Evolutionary conservation across 2,329 filamentous ascomycete species (phyloP).

Genomic region (Chaetothyriales sp.): DNA sequence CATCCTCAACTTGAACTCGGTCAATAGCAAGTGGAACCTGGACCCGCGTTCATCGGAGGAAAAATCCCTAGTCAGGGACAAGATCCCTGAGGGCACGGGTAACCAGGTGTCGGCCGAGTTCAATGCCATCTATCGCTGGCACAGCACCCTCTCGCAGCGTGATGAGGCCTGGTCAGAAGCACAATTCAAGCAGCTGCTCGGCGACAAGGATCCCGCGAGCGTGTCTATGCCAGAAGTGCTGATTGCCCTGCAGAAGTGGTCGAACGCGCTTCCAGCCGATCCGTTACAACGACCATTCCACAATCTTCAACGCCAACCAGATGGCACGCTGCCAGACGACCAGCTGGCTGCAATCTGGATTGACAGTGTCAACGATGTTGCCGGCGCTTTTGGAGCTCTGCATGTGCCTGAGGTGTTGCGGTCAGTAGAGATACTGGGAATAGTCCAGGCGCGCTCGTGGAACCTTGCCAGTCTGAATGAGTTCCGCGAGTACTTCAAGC

Average conservation of each 20-base stretch:
- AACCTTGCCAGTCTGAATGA: constrained; percentile 46
- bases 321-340: constrained; percentile 42
- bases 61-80: constrained; percentile 30
- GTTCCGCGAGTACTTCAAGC: constrained; percentile 37
- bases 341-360: constrained; percentile 43
- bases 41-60: constrained; percentile 47
- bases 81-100: constrained; percentile 41
- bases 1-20: constrained; percentile 45
- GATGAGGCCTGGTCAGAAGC: constrained; percentile 49
- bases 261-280: constrained; percentile 28
- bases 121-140: constrained; percentile 53
- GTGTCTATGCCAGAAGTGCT: constrained; percentile 24
- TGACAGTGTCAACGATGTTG: constrained; percentile 45
- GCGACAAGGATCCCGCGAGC: constrained; percentile 23
- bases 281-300: constrained; percentile 36
- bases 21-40: constrained; percentile 45
- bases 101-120: constrained; percentile 56
- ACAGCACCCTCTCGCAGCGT: constrained; percentile 43
- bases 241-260: constrained; percentile 26
- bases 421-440: constrained; percentile 47
- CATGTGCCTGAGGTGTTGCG: constrained; percentile 45
- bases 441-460: constrained; percentile 47
- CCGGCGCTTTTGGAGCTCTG: constrained; percentile 43
- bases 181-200: constrained; percentile 35
- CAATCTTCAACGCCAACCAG: constrained; percentile 30